phyloP scores from a whole-genome alignment of 2,329 filamentous ascomycete genomes.

The Thielaviopsis ethacetica region DNA sequence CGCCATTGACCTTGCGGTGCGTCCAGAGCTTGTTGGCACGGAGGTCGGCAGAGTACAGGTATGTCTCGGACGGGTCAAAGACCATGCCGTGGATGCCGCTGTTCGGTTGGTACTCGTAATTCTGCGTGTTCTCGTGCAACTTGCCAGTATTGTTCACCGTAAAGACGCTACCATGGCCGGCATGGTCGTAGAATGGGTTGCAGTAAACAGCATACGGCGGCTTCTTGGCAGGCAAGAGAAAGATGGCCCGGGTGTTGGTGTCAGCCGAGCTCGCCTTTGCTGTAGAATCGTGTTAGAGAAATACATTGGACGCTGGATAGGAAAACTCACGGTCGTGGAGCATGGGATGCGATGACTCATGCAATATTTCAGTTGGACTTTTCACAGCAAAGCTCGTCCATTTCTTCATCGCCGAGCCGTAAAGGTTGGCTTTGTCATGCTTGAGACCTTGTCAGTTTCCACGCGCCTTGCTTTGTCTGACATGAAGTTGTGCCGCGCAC shows the following conservation, averaged over 20 bases:
- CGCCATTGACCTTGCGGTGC: constrained; percentile 43
- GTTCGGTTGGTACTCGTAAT: constrained; percentile 53
- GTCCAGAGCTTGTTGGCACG: constrained; percentile 71
- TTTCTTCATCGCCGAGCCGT: constrained; percentile 85
- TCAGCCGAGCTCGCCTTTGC: constrained; percentile 50
- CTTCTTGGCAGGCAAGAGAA: constrained; percentile 63
- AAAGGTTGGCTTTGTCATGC: constrained; percentile 71
- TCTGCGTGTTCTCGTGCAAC: constrained; percentile 50
- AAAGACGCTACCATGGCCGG: constrained; percentile 68
- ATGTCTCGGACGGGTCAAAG: constrained; percentile 56
- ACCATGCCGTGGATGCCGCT: constrained; percentile 72
- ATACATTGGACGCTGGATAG: not conserved
- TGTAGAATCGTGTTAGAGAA: constrained; percentile 20
- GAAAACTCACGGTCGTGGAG: constrained; percentile 49
- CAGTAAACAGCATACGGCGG: constrained; percentile 72
- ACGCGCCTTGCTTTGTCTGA: too few relatives aligned
- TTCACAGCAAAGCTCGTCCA: constrained; percentile 71
- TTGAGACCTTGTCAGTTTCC: constrained; percentile 19
- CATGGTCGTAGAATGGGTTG: constrained; percentile 80
- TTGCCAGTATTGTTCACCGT: constrained; percentile 38
- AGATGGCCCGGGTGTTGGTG: constrained; percentile 78
- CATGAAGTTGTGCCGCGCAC: not conserved
- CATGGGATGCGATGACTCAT: constrained; percentile 59
- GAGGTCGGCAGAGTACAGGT: constrained; percentile 67
- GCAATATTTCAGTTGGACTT: constrained; percentile 58